Percentiles rank a stretch among this genome's conserved stretches.
These are phyloP conservation scores for Tricholoma terreum DNA, from an alignment of 768 basidiomycete genomes.

Conservation along the genomic window DNA sequence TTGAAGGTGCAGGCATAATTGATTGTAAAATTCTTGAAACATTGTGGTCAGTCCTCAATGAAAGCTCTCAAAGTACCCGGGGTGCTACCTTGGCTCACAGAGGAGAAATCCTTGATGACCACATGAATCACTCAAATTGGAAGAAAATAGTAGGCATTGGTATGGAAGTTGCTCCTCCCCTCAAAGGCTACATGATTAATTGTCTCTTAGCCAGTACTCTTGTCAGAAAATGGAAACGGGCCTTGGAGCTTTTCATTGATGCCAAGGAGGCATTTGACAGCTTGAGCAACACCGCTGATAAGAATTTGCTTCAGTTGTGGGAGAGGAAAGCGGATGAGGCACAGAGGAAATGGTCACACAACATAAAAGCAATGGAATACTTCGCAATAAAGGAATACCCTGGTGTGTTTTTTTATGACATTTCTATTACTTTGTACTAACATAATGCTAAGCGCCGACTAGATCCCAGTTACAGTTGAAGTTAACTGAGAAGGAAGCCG, in stretches of 20 bases:
- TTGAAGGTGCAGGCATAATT: background rate
- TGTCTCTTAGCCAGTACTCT: no score
- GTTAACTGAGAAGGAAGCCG: background rate
- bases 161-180: background rate
- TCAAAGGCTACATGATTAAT: no score
- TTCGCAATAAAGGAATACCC: background rate
- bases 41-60: background rate
- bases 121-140: background rate
- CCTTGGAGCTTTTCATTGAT: background rate
- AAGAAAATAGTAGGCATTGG: background rate
- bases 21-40: background rate
- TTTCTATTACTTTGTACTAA: background rate
- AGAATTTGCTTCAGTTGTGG: background rate
- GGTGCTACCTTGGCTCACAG: background rate
- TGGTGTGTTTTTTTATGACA: background rate
- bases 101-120: background rate
- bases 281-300: background rate
- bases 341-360: background rate
- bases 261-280: background rate
- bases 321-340: background rate
- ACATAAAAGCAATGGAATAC: background rate
- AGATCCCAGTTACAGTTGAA: background rate
- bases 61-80: background rate
- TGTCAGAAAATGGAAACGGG: background rate
- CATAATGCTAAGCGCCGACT: no score